Conservation (phyloP, 108 stramenopile species). For the Skeletonema potamos region DNA sequence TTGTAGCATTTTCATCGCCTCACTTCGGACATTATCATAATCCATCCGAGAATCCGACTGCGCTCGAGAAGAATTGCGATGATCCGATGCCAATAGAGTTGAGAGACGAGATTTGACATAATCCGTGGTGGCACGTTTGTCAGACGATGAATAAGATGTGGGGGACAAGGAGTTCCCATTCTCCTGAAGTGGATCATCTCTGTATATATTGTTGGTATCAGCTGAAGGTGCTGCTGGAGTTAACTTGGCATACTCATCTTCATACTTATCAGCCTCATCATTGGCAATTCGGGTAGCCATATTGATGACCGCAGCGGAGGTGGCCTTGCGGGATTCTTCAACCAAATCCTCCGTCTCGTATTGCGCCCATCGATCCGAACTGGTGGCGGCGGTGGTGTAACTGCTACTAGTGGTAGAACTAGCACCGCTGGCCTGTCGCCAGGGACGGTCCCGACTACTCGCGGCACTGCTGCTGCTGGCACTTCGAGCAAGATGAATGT, state of each 20-base stretch:
- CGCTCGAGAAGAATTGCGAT: conserved; percentile 1
- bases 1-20: conserved; percentile 45
- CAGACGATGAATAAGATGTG: not conserved
- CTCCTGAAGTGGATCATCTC: not conserved
- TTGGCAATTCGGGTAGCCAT: conserved; percentile 42
- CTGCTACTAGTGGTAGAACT: not conserved
- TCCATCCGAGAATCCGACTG: not conserved
- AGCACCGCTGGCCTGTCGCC: not conserved
- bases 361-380: conserved; percentile 32
- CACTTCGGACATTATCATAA: conserved; percentile 31
- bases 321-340: conserved; percentile 39
- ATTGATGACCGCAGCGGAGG: conserved; percentile 32
- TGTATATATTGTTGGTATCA: not conserved
- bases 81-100: not conserved
- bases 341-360: conserved; percentile 29
- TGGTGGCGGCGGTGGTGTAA: not conserved
- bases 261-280: not conserved
- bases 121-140: conserved; percentile 8
- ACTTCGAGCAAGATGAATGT: conserved; percentile 4
- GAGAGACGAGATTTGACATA: conserved; percentile 36
- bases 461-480: not conserved
- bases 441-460: conserved; percentile 16
- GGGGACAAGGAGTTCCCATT: conserved; percentile 11
- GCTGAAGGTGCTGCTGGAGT: not conserved
- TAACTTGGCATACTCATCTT: not conserved